phyloP scores from a whole-genome alignment of 2,329 filamentous ascomycete genomes.

The Fusarium austroafricanum region DNA sequence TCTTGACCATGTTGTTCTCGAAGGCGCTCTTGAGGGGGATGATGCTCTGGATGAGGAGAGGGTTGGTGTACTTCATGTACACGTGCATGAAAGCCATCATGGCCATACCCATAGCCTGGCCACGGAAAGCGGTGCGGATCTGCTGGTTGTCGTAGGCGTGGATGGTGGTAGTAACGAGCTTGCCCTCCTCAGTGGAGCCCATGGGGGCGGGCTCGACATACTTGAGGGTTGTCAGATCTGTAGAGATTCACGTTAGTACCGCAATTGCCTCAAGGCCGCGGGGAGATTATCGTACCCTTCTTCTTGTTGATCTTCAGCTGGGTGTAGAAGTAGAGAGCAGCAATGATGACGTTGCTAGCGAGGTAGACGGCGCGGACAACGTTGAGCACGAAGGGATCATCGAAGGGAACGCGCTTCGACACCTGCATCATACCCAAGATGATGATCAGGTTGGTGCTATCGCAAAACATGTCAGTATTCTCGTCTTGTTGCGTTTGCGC shows the following conservation, averaged over 20 bases:
- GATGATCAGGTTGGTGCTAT: conserved; percentile 91
- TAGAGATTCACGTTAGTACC: conserved; percentile 19
- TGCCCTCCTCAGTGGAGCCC: conserved; percentile 93
- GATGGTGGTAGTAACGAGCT: conserved; percentile 95
- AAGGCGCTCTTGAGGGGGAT: conserved; percentile 96
- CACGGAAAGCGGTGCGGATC: conserved; percentile 85
- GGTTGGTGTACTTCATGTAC: conserved; percentile 99
- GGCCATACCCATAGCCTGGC: conserved; percentile 92
- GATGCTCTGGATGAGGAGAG: conserved; percentile 97
- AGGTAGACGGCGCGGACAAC: conserved; percentile 66
- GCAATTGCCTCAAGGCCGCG: background rate
- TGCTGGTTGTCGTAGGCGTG: conserved; percentile 93
- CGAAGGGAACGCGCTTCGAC: conserved; percentile 94
- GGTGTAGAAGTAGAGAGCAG: conserved; percentile 85
- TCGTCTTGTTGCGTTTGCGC: conserved; percentile 31
- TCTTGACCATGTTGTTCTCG: conserved; percentile 96
- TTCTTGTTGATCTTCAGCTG: conserved; percentile 91
- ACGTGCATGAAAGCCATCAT: conserved; percentile 99
- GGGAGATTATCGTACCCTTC: conserved; percentile 76
- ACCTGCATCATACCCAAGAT: conserved; percentile 99
- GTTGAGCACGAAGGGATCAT: conserved; percentile 76
- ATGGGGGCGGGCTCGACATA: conserved; percentile 96
- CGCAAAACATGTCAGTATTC: conserved; percentile 40
- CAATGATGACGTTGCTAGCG: conserved; percentile 82
- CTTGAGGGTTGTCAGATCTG: conserved; percentile 97